A percentile compares a stretch with the other conserved stretches of the same genome.
phyloP scores from a whole-genome alignment of 306 rosid species.

The Oemleria cerasiformis region DNA sequence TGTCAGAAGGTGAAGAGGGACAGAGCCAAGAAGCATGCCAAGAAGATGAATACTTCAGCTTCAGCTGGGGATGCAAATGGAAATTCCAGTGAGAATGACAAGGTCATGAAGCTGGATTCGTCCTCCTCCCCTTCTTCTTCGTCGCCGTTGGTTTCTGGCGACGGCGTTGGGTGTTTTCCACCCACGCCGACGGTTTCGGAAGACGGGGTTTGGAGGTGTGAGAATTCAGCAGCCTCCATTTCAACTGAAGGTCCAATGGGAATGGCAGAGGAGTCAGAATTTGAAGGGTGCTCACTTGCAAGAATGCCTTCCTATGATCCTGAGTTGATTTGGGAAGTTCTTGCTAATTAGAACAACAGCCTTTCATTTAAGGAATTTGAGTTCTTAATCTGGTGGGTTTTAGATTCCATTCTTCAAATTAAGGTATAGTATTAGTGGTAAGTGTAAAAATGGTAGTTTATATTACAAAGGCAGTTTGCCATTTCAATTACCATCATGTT shows the following conservation, averaged over 20 bases:
- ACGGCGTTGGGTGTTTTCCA: conserved; percentile 33
- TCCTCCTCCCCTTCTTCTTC: conserved; percentile 35
- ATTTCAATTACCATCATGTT: not conserved
- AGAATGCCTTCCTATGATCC: conserved; percentile 87
- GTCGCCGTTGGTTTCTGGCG: conserved; percentile 27
- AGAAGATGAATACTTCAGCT: conserved; percentile 34
- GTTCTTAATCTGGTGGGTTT: not conserved
- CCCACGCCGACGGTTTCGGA: conserved; percentile 40
- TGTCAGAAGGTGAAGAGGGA: conserved; percentile 78
- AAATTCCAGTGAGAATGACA: conserved; percentile 2
- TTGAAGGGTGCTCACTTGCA: conserved; percentile 59
- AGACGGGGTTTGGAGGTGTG: conserved; percentile 55
- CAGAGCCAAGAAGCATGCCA: conserved; percentile 53
- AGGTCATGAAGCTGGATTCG: conserved; percentile 16
- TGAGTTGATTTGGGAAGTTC: conserved; percentile 90
- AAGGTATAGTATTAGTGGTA: not conserved
- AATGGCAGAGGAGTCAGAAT: conserved; percentile 41
- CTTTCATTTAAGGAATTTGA: not conserved
- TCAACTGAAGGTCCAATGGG: conserved; percentile 37
- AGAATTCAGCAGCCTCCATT: conserved; percentile 42
- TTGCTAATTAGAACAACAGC: conserved; percentile 46
- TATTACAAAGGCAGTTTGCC: not conserved
- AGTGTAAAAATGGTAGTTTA: conserved; percentile 22
- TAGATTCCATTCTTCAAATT: not conserved
- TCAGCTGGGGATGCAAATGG: not conserved